Conservation (phyloP, 352 stramenopile species). For the Phytopythium oedochilum region DNA sequence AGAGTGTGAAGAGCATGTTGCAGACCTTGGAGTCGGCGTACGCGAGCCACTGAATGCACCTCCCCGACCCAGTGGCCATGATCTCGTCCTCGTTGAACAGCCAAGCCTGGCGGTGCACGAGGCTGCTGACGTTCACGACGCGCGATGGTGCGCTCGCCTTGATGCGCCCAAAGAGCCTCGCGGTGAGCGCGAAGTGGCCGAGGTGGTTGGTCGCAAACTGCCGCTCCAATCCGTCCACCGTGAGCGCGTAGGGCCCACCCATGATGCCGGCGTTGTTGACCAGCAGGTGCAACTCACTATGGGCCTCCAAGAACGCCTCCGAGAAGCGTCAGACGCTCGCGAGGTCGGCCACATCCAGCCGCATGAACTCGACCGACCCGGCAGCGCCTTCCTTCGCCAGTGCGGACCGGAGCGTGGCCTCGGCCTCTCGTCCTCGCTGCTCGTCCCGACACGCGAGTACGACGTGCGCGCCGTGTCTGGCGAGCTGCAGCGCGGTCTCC, state of each 20-base stretch:
- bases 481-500: constrained; percentile 27
- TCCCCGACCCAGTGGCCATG: constrained; percentile 12
- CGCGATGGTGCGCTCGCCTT: constrained; percentile 20
- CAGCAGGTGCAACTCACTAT: constrained; percentile 43
- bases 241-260: constrained; percentile 25
- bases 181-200: constrained; percentile 48
- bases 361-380: constrained; percentile 43
- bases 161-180: constrained; percentile 32
- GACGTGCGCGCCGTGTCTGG: constrained; percentile 22
- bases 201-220: constrained; percentile 73
- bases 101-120: constrained; percentile 24
- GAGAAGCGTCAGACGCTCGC: constrained; percentile 40
- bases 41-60: constrained; percentile 30
- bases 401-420: constrained; percentile 11
- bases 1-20: constrained; percentile 52
- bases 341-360: constrained; percentile 38
- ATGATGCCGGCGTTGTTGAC: constrained; percentile 69
- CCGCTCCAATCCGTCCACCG: constrained; percentile 36
- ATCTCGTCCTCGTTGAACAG: constrained; percentile 17
- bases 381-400: constrained; percentile 4
- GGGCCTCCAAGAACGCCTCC: constrained; percentile 18
- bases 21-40: constrained; percentile 53
- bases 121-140: constrained; percentile 43
- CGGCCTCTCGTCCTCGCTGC: constrained; percentile 14
- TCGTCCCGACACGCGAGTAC: constrained; percentile 28